A percentile compares a stretch with the other conserved stretches of the same genome.
Conservation (phyloP, 2,329 filamentous ascomycete species). For the Aspergillus luchuensis region DNA sequence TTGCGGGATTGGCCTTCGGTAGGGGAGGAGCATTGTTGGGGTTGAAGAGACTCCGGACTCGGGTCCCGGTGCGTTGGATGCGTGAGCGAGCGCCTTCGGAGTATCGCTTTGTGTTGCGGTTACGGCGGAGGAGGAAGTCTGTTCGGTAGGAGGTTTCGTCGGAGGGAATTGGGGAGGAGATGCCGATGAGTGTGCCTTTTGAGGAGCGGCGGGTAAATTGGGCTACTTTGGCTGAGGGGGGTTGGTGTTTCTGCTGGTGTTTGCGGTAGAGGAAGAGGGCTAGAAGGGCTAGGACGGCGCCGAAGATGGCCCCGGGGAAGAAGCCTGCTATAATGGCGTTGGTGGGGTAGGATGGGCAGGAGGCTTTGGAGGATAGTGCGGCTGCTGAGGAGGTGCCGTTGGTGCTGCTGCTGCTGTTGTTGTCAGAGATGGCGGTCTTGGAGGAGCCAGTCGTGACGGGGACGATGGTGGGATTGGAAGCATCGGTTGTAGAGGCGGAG, state of each 20-base stretch:
- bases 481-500: conserved; percentile 21
- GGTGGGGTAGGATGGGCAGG: conserved; percentile 44
- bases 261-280: conserved; percentile 46
- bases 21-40: conserved; percentile 16
- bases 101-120: conserved; percentile 21
- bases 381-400: conserved; percentile 11
- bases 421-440: conserved; percentile 3
- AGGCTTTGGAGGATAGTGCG: conserved; percentile 10
- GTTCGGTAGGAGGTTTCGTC: conserved; percentile 47
- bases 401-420: conserved; percentile 9
- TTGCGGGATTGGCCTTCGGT: not conserved
- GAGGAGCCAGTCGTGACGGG: not conserved
- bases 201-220: conserved; percentile 37
- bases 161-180: conserved; percentile 48
- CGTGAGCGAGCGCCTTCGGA: conserved; percentile 33
- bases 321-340: conserved; percentile 48
- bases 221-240: conserved; percentile 24
- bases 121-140: conserved; percentile 45
- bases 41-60: conserved; percentile 42
- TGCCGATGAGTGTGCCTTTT: conserved; percentile 36
- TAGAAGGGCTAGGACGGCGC: conserved; percentile 56
- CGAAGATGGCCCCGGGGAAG: conserved; percentile 49
- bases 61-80: conserved; percentile 37
- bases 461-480: conserved; percentile 18
- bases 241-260: conserved; percentile 22